These are phyloP conservation scores for Lipomyces oligophaga DNA, from an alignment of 805 yeast genomes.

Conservation along the genomic window DNA sequence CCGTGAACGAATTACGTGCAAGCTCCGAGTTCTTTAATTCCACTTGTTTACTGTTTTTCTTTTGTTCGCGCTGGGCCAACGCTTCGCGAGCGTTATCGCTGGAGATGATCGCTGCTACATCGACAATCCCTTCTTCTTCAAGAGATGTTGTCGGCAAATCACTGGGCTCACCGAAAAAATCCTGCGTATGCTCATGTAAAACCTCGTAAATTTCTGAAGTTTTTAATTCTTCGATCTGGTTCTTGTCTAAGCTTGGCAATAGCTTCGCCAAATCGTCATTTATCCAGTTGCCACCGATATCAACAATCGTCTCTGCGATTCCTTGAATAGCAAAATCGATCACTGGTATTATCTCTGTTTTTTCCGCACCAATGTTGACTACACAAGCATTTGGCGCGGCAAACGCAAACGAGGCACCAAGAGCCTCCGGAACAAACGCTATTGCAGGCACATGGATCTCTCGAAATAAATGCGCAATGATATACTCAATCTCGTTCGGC, in stretches of 20 bases:
- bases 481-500: conserved; percentile 57
- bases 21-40: conserved; percentile 56
- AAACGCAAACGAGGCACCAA: conserved; percentile 71
- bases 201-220: conserved; percentile 74
- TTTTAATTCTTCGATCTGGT: conserved; percentile 73
- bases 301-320: conserved; percentile 49
- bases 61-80: conserved; percentile 45
- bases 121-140: conserved; percentile 70
- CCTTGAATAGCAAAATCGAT: conserved; percentile 62
- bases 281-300: conserved; percentile 61
- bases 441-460: conserved; percentile 67
- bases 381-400: conserved; percentile 61
- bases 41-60: conserved; percentile 35
- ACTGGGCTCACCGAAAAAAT: conserved; percentile 45
- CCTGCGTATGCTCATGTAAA: conserved; percentile 42
- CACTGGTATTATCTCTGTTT: conserved; percentile 77
- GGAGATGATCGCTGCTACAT: conserved; percentile 84
- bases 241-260: conserved; percentile 55
- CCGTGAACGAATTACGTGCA: conserved; percentile 68
- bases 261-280: conserved; percentile 49
- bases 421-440: conserved; percentile 60
- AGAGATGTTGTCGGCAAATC: conserved; percentile 39
- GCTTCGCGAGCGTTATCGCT: conserved; percentile 71
- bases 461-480: conserved; percentile 76
- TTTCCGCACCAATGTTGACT: conserved; percentile 73